phyloP scores from a whole-genome alignment of 2,329 filamentous ascomycete genomes.

The Venturia carpophila region DNA sequence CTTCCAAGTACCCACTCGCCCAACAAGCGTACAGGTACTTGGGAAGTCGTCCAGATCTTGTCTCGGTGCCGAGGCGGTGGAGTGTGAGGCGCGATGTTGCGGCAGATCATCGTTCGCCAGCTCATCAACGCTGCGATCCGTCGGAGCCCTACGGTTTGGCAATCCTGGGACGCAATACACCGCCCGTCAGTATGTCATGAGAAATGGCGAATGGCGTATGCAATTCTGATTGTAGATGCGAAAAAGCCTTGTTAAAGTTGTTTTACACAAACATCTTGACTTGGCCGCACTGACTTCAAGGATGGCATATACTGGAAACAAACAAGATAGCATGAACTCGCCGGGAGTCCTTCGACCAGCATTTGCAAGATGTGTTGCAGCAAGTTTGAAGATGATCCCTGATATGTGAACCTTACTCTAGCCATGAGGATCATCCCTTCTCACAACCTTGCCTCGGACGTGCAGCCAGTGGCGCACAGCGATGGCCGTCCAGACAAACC shows the following conservation, averaged over 20 bases:
- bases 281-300: neutral
- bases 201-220: neutral
- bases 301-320: slow-evolving; percentile 15
- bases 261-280: neutral
- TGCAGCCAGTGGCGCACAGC: slow-evolving; percentile 17
- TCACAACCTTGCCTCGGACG: slow-evolving; percentile 16
- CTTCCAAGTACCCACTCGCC: slow-evolving; percentile 3
- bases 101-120: slow-evolving; percentile 21
- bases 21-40: neutral
- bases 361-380: slow-evolving; percentile 10
- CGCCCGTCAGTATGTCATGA: slow-evolving; percentile 8
- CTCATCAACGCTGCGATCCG: slow-evolving; percentile 19
- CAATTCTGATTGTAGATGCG: neutral
- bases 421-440: slow-evolving; percentile 19
- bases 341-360: neutral
- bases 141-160: slow-evolving; percentile 11
- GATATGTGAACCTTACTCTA: slow-evolving; percentile 15
- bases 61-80: slow-evolving; percentile 15
- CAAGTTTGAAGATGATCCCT: slow-evolving; percentile 18
- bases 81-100: slow-evolving; percentile 13
- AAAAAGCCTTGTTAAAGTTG: neutral
- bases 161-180: slow-evolving; percentile 13
- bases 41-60: neutral
- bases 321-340: slow-evolving; percentile 13
- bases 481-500: slow-evolving; percentile 18